Percentiles rank a stretch among this genome's conserved stretches.
Evolutionary conservation across 352 stramenopile species (phyloP).

Genomic region (Blastocystis sp.): DNA sequence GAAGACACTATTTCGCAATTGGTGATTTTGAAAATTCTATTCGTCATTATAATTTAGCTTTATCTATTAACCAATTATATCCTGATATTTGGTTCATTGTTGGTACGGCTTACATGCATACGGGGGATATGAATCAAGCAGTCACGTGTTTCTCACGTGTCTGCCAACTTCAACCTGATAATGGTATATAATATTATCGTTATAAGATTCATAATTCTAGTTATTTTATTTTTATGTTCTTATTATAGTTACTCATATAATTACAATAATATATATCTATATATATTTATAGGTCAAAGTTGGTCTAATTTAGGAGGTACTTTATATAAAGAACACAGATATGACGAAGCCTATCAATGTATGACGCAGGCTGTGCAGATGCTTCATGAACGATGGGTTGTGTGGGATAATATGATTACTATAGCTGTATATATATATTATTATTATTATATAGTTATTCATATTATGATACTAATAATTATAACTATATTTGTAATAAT

Average conservation of each 20-base stretch:
- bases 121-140: constrained; percentile 4
- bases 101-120: constrained; percentile 27
- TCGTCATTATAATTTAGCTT: constrained; percentile 12
- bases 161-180: constrained; percentile 19
- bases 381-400: constrained; percentile 37
- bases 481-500: too few relatives aligned
- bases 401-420: constrained; percentile 39
- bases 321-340: constrained; percentile 26
- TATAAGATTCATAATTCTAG: too few relatives aligned
- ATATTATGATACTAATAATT: too few relatives aligned
- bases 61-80: constrained; percentile 30
- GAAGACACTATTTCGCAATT: constrained; percentile 32
- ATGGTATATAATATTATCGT: too few relatives aligned
- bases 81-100: constrained; percentile 35
- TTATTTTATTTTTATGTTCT: too few relatives aligned
- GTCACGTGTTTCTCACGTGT: constrained; percentile 35
- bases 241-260: too few relatives aligned
- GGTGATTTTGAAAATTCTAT: constrained; percentile 17
- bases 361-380: constrained; percentile 24
- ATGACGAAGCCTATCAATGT: constrained; percentile 33
- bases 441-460: background rate
- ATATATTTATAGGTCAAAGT: constrained; percentile 30
- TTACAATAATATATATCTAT: too few relatives aligned
- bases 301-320: constrained; percentile 37
- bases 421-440: constrained; percentile 16